Conservation (phyloP, 2,329 filamentous ascomycete species). For the Ceratocystis cubensis region DNA sequence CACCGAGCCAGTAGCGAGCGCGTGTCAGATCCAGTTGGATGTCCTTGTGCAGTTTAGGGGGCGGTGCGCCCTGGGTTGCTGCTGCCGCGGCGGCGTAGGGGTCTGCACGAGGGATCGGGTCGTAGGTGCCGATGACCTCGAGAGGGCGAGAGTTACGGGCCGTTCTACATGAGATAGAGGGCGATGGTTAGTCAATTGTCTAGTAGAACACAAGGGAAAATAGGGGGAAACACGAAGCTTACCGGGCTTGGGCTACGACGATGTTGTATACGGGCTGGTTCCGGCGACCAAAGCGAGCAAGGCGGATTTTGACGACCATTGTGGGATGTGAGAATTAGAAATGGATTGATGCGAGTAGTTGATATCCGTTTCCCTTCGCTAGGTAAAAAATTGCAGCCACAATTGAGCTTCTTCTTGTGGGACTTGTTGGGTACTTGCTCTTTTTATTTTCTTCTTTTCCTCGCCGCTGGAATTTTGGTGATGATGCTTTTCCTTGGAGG, state of each 20-base stretch:
- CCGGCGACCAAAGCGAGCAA: conserved; percentile 82
- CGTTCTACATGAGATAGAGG: conserved; percentile 43
- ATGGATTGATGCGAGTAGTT: not conserved
- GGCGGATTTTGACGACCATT: conserved; percentile 90
- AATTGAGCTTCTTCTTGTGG: not conserved
- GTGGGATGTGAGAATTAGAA: conserved; percentile 6
- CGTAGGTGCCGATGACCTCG: conserved; percentile 78
- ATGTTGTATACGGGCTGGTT: conserved; percentile 97
- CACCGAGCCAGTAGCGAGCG: conserved; percentile 91
- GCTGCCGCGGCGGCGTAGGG: conserved; percentile 46
- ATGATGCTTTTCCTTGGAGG: conserved; percentile 1
- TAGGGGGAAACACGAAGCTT: conserved; percentile 27
- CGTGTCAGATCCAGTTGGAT: conserved; percentile 71
- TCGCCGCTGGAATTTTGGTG: not conserved
- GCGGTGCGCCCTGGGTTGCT: conserved; percentile 40
- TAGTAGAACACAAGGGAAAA: not conserved
- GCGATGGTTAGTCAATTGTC: not conserved
- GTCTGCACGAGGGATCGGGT: conserved; percentile 51
- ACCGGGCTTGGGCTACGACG: conserved; percentile 86
- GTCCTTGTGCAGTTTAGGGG: conserved; percentile 87
- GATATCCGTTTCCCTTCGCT: no score
- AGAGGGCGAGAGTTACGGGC: conserved; percentile 79
- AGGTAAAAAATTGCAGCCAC: not conserved
- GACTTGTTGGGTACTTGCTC: not conserved
- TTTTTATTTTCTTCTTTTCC: not conserved